phyloP scores from a whole-genome alignment of 192 early-diverging fungal genomes.

The Umbelopsis ramanniana region DNA sequence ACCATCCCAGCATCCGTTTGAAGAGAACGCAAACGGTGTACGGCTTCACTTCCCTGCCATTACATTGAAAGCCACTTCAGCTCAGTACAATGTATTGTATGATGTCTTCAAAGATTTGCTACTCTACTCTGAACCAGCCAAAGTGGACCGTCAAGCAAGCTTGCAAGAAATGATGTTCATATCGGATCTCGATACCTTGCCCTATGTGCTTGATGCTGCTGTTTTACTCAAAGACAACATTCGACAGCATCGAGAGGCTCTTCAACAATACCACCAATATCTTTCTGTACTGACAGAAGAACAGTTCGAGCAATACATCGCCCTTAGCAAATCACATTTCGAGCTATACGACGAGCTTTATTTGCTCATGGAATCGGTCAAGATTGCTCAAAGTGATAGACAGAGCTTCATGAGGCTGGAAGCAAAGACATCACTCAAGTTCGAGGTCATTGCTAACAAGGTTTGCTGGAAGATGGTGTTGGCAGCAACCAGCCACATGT shows the following conservation, averaged over 20 bases:
- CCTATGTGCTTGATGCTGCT: constrained; percentile 23
- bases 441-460: constrained; percentile 52
- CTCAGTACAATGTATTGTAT: constrained; percentile 67
- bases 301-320: constrained; percentile 5
- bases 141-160: constrained; percentile 65
- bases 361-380: constrained; percentile 61
- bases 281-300: constrained; percentile 4
- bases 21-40: constrained; percentile 11
- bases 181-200: constrained; percentile 28
- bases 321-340: constrained; percentile 2
- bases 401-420: constrained; percentile 49
- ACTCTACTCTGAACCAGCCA: constrained; percentile 74
- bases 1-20: not conserved
- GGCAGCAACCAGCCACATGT: constrained; percentile 61
- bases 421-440: constrained; percentile 53
- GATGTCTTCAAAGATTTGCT: constrained; percentile 75
- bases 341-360: constrained; percentile 56
- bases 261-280: constrained; percentile 1
- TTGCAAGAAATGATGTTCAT: constrained; percentile 60
- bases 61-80: constrained; percentile 67
- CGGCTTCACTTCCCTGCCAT: constrained; percentile 73
- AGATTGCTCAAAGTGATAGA: constrained; percentile 56
- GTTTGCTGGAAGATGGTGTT: constrained; percentile 72
- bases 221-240: not conserved
- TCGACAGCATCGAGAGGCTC: constrained; percentile 7